These are phyloP conservation scores for Luffa acutangula DNA, from an alignment of 306 rosid genomes.

Conservation along the genomic window DNA sequence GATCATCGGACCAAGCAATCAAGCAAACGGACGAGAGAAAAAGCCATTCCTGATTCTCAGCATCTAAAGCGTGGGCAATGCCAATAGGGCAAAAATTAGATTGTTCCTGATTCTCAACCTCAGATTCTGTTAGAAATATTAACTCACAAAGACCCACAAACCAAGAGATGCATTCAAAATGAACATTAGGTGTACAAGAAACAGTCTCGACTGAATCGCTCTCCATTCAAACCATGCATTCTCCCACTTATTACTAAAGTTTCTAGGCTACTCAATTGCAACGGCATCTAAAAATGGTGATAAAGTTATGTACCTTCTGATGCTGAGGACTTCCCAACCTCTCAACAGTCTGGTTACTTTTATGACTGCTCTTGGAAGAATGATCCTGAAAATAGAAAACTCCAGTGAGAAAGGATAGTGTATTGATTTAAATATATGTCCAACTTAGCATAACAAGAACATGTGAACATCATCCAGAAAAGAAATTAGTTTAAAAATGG, in stretches of 20 bases:
- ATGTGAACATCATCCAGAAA: not conserved
- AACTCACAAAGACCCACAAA: not conserved
- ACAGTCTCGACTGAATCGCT: not conserved
- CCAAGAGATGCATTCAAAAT: not conserved
- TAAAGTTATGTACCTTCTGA: slow-evolving; percentile 25
- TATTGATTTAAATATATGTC: not conserved
- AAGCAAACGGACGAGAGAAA: not conserved
- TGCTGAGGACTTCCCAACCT: slow-evolving; percentile 25
- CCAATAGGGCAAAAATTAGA: not conserved
- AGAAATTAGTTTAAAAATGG: slow-evolving; percentile 9
- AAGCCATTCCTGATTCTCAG: not conserved
- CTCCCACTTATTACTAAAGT: not conserved
- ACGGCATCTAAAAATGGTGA: not conserved
- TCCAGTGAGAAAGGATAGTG: slow-evolving; percentile 1
- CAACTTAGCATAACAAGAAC: not conserved
- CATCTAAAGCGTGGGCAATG: not conserved
- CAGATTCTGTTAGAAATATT: not conserved
- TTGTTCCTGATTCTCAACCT: not conserved
- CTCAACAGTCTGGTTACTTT: slow-evolving; percentile 24
- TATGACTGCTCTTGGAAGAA: slow-evolving; percentile 25
- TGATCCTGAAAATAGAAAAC: slow-evolving; percentile 32
- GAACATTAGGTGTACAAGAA: not conserved
- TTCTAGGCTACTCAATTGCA: not conserved
- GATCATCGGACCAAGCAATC: not conserved
- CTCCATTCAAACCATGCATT: not conserved